phyloP scores from a whole-genome alignment of 371 early-diverging fungal species.

The Mycotypha africana region DNA sequence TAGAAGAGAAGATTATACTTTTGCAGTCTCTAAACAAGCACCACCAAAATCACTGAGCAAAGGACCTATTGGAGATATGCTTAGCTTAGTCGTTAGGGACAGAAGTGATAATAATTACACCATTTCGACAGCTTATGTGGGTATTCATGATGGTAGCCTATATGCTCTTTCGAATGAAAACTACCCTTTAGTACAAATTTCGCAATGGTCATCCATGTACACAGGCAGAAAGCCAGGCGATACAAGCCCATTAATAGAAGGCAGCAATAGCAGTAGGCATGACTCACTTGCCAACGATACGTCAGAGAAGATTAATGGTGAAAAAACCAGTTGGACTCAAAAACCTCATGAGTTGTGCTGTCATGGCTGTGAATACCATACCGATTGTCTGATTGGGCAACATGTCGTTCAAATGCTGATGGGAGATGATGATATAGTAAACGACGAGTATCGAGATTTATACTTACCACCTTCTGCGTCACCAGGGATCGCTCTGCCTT shows the following conservation, averaged over 20 bases:
- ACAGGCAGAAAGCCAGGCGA: constrained; percentile 32
- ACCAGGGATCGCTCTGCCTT: background rate
- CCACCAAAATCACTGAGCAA: constrained; percentile 22
- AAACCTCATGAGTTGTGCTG: constrained; percentile 20
- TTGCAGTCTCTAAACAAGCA: constrained; percentile 27
- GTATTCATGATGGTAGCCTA: constrained; percentile 48
- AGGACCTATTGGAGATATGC: constrained; percentile 23
- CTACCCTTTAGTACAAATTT: constrained; percentile 52
- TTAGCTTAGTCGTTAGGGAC: constrained; percentile 6
- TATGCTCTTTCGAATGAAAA: constrained; percentile 54
- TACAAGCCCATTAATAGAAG: constrained; percentile 22
- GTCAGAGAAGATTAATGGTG: background rate
- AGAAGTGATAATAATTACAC: background rate
- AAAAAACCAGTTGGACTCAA: constrained; percentile 14
- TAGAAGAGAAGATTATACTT: constrained; percentile 25
- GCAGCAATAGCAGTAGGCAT: too few relatives aligned
- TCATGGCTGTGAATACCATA: constrained; percentile 31
- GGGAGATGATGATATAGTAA: constrained; percentile 3
- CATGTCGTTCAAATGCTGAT: constrained; percentile 15
- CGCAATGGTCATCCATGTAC: constrained; percentile 33
- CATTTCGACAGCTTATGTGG: constrained; percentile 42
- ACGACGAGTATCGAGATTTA: background rate
- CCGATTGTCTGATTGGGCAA: constrained; percentile 28
- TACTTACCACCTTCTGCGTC: constrained; percentile 3
- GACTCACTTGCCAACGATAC: background rate